phyloP scores from a whole-genome alignment of 495 filamentous ascomycete species.

The Podospora australis region DNA sequence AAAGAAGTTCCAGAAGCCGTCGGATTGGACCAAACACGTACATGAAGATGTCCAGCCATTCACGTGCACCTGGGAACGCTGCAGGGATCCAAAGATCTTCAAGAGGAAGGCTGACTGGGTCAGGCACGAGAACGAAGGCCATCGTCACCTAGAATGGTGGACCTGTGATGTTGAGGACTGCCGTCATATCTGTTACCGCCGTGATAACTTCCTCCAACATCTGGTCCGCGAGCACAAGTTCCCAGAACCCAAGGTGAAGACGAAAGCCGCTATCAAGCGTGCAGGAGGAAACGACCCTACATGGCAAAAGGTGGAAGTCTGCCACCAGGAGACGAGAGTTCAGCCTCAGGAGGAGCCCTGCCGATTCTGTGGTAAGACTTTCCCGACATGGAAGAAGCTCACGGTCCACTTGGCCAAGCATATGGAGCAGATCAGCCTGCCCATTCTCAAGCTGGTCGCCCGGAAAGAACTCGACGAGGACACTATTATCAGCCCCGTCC shows the following conservation, averaged over 20 bases:
- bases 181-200: conserved; percentile 77
- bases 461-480: conserved; percentile 50
- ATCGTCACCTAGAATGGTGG: conserved; percentile 93
- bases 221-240: conserved; percentile 90
- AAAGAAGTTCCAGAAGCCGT: conserved; percentile 89
- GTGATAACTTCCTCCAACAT: conserved; percentile 95
- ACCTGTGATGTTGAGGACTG: conserved; percentile 76
- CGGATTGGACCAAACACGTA: conserved; percentile 97
- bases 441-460: conserved; percentile 69
- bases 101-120: conserved; percentile 98
- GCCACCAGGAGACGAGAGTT: conserved; percentile 61
- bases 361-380: conserved; percentile 80
- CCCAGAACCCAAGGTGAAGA: conserved; percentile 65
- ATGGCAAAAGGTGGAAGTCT: conserved; percentile 73
- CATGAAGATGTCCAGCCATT: conserved; percentile 95
- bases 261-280: conserved; percentile 50
- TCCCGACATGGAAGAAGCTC: conserved; percentile 86
- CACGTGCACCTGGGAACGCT: conserved; percentile 84
- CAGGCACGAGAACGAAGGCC: conserved; percentile 87
- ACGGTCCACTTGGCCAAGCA: conserved; percentile 93
- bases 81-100: conserved; percentile 86
- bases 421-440: conserved; percentile 90
- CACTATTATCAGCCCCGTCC: conserved; percentile 58
- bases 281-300: conserved; percentile 53
- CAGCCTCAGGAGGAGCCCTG: conserved; percentile 75